These are phyloP conservation scores for Aureobasidium uvarum DNA, from an alignment of 2,329 filamentous ascomycete species.

Conservation along the genomic window DNA sequence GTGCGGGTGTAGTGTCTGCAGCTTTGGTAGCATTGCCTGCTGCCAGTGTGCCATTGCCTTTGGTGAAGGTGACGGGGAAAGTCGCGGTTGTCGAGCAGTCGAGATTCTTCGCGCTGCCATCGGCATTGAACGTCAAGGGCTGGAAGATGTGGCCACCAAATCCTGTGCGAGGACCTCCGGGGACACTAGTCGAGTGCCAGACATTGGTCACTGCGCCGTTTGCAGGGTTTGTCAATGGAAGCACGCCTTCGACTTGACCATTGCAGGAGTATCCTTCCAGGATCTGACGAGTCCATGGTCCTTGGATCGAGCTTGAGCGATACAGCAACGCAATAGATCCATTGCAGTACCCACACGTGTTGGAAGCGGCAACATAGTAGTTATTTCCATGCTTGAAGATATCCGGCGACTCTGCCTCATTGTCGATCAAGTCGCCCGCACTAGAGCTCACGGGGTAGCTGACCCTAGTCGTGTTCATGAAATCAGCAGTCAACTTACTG, in stretches of 20 bases:
- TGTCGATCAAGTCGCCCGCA: conserved; percentile 31
- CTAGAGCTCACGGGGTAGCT: conserved; percentile 30
- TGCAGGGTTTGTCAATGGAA: conserved; percentile 29
- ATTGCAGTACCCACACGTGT: conserved; percentile 35
- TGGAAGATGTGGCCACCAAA: conserved; percentile 34
- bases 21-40: conserved; percentile 28
- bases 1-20: conserved; percentile 28
- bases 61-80: conserved; percentile 29
- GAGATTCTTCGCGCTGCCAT: conserved; percentile 31
- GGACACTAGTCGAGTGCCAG: conserved; percentile 32
- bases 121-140: conserved; percentile 29
- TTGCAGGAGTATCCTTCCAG: conserved; percentile 32
- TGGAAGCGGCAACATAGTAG: conserved; percentile 31
- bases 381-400: conserved; percentile 30
- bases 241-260: conserved; percentile 33
- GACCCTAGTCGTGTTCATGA: conserved; percentile 31
- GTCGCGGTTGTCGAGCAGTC: conserved; percentile 29
- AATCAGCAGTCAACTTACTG: conserved; percentile 29
- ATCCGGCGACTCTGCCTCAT: conserved; percentile 33
- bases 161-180: conserved; percentile 31
- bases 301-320: conserved; percentile 30
- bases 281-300: conserved; percentile 34
- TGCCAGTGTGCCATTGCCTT: conserved; percentile 26
- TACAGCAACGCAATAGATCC: conserved; percentile 32
- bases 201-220: conserved; percentile 29